Base-by-base conservation (phyloP, 108 stramenopile species). In the Cyclotella sp. region DNA sequence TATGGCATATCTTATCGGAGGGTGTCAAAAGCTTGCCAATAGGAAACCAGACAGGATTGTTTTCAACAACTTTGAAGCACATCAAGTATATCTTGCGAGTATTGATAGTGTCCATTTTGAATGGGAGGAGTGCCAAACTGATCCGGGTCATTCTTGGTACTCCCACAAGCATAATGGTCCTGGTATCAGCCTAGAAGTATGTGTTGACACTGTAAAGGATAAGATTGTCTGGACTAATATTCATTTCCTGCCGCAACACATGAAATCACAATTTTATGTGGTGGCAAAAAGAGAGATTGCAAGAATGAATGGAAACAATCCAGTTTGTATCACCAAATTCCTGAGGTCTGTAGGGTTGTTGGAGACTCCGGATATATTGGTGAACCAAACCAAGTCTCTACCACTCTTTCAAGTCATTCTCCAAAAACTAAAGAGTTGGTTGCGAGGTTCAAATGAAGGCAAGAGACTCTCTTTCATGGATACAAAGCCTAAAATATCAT, bases 141-240 rank as follows among this genome's bases (percentile, higher is more conserved):
- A 63, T 43, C 63, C 63, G 13, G 42, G 47, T 55, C 40, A 22
- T 16, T 73, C 60, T 15, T 78, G 71, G 61, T 82, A 62, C 29
- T 86, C 85, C 6, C 73, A 78, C n/a, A n/a, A n/a, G n/a, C n/a
- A n/a, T n/a, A n/a, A n/a, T n/a, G n/a, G n/a, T n/a, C n/a, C n/a
- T n/a, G 34, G 83, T 83, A 60, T 60, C 16, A 46, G 79, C 79
- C 14, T 79, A 41, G 82, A 86, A 27, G 28, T 86, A 47, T 77
- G 52, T 30, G 30, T 79, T 22, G 68, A 55, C 19, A 55, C 82
- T 19, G 69, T 52, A 8, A 28, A 69, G 19, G 66, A 51, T 47
- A 62, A 63, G 8, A 62, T 82, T 61, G 70, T 78, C 22, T 86
- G 86, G 82, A 76, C 74, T 11, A 79, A 84, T 65, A 82, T 8